These are phyloP conservation scores for Trichoderma brevicompactum DNA, from an alignment of 2,329 filamentous ascomycete genomes.

Conservation along the genomic window DNA sequence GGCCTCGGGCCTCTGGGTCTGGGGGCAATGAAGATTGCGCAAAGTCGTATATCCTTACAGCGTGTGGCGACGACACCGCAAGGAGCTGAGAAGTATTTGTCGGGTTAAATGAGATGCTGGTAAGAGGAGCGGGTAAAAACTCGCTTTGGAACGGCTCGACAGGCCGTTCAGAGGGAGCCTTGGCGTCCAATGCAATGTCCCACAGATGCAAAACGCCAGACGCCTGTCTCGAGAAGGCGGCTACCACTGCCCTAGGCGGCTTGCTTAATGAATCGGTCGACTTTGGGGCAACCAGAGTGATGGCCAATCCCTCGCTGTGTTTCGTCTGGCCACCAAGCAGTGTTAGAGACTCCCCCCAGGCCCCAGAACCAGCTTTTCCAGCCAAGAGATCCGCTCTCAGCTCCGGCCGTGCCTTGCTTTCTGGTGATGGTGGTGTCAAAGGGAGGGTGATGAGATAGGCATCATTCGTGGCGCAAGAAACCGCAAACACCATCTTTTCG, in stretches of 20 bases:
- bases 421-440: conserved; percentile 63
- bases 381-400: conserved; percentile 56
- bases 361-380: conserved; percentile 61
- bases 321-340: conserved; percentile 58
- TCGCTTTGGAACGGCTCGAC: conserved; percentile 63
- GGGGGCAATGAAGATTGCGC: conserved; percentile 55
- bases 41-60: conserved; percentile 66
- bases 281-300: conserved; percentile 55
- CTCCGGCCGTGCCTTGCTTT: conserved; percentile 61
- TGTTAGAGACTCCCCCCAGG: conserved; percentile 65
- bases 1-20: conserved; percentile 55
- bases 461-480: conserved; percentile 61
- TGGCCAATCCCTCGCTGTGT: conserved; percentile 59
- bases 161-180: conserved; percentile 37
- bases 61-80: conserved; percentile 58
- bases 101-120: conserved; percentile 64
- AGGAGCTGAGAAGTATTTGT: conserved; percentile 62
- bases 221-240: conserved; percentile 63
- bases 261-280: conserved; percentile 45
- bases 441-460: conserved; percentile 63
- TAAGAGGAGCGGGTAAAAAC: conserved; percentile 59
- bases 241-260: conserved; percentile 56
- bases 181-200: conserved; percentile 57
- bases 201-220: conserved; percentile 63
- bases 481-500: conserved; percentile 64